Percentiles rank a stretch among this genome's conserved stretches.
Conservation (phyloP, 768 basidiomycete genomes). For the Jaapia argillacea region DNA sequence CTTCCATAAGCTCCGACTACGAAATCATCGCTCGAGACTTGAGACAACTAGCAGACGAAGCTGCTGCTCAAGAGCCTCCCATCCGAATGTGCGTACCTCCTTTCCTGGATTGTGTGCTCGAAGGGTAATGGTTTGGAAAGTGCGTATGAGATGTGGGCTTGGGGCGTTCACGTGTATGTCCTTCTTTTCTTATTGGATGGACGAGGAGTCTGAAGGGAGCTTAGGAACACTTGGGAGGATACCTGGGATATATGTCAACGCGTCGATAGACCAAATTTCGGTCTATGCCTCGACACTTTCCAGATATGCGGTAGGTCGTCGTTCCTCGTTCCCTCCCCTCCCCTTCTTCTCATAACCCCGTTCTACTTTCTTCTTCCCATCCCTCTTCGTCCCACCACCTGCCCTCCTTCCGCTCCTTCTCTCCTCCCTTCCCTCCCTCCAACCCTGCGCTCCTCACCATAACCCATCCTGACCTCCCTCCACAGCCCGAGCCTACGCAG, state of each 20-base stretch:
- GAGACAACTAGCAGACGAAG: slow-evolving; percentile 16
- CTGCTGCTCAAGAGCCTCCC: slow-evolving; percentile 15
- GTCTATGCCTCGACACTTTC: slow-evolving; percentile 22
- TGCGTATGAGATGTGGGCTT: slow-evolving; percentile 24
- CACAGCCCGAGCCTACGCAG: slow-evolving; percentile 17
- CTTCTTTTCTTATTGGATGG: neutral
- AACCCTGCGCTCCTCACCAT: neutral
- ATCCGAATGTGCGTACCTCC: slow-evolving; percentile 13
- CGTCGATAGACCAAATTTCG: slow-evolving; percentile 19
- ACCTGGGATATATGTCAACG: slow-evolving; percentile 21
- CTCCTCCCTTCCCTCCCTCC: neutral
- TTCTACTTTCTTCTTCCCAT: neutral
- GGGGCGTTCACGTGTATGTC: slow-evolving; percentile 19
- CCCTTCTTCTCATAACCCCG: neutral
- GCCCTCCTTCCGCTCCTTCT: neutral
- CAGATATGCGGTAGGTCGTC: slow-evolving; percentile 18
- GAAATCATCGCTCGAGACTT: slow-evolving; percentile 19
- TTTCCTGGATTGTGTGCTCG: neutral
- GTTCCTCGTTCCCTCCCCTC: neutral
- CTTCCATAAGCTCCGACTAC: slow-evolving; percentile 12
- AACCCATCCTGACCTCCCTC: no score
- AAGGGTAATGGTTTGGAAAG: slow-evolving; percentile 6
- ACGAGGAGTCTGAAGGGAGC: neutral
- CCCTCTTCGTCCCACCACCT: no score
- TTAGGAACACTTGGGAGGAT: slow-evolving; percentile 20